phyloP scores from a whole-genome alignment of 768 basidiomycete genomes.

The Porphyrellus cyaneotinctus region DNA sequence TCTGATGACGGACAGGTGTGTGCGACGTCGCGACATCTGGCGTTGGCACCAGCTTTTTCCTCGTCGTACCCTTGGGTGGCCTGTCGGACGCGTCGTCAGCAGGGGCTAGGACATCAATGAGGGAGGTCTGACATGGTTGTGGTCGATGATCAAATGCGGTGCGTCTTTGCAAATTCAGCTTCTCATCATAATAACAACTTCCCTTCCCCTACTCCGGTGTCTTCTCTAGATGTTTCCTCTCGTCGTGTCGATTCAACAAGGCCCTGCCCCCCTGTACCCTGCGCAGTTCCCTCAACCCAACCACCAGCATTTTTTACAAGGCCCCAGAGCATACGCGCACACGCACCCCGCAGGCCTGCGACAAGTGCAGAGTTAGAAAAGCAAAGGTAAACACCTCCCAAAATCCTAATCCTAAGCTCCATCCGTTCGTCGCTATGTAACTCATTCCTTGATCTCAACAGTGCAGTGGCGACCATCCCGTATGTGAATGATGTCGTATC shows the following conservation, averaged over 20 bases:
- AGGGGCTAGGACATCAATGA: background rate
- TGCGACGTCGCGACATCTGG: background rate
- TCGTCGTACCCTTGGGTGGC: constrained; percentile 6
- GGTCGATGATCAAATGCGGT: background rate
- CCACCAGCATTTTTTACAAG: constrained; percentile 63
- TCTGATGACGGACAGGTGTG: background rate
- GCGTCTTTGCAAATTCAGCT: background rate
- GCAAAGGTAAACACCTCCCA: constrained; percentile 59
- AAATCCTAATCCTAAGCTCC: background rate
- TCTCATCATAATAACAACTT: background rate
- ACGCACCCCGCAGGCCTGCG: constrained; percentile 71
- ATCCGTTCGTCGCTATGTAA: background rate
- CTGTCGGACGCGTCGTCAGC: background rate
- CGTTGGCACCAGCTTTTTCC: background rate
- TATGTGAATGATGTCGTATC: constrained; percentile 59
- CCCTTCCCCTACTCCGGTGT: background rate
- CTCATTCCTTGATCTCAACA: constrained; percentile 21
- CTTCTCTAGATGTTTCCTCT: background rate
- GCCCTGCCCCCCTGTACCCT: constrained; percentile 32
- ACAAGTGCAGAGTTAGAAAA: constrained; percentile 68
- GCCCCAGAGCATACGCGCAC: constrained; percentile 61
- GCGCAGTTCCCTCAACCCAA: constrained; percentile 58
- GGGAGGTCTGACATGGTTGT: background rate
- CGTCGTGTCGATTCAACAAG: constrained; percentile 1
- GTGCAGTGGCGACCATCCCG: constrained; percentile 70